Evolutionary conservation across 768 basidiomycete species (phyloP).

Genomic region (Pleurotus citrinopileatus): DNA sequence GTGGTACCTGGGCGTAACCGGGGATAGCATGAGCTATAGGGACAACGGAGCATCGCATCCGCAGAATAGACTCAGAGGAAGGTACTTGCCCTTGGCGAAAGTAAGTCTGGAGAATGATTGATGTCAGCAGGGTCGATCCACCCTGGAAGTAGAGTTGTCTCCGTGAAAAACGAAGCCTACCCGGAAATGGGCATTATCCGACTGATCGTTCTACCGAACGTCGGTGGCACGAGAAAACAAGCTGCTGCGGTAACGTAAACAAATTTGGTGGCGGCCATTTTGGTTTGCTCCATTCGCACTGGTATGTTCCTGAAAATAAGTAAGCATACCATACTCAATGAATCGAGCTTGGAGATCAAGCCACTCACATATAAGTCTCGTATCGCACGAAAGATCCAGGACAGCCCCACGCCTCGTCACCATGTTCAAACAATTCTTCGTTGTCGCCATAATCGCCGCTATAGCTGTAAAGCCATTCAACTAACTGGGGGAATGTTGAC

Average conservation of each 20-base stretch:
- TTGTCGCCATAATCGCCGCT: background rate
- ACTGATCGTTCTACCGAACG: background rate
- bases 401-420: background rate
- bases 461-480: background rate
- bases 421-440: background rate
- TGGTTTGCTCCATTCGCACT: background rate
- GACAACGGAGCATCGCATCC: background rate
- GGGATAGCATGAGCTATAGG: background rate
- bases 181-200: background rate
- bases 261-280: background rate
- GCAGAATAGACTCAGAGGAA: constrained; percentile 1
- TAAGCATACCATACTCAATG: background rate
- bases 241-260: background rate
- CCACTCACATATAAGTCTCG: background rate
- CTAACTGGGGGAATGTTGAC: no score
- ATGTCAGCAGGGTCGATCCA: background rate
- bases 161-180: background rate
- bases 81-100: background rate
- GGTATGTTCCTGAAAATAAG: background rate
- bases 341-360: background rate
- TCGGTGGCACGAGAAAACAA: background rate
- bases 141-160: background rate
- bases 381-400: background rate
- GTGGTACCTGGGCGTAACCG: background rate
- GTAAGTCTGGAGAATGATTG: background rate